phyloP scores from a whole-genome alignment of 1,284 basidiomycete species.

The Athelia psychrophila region DNA sequence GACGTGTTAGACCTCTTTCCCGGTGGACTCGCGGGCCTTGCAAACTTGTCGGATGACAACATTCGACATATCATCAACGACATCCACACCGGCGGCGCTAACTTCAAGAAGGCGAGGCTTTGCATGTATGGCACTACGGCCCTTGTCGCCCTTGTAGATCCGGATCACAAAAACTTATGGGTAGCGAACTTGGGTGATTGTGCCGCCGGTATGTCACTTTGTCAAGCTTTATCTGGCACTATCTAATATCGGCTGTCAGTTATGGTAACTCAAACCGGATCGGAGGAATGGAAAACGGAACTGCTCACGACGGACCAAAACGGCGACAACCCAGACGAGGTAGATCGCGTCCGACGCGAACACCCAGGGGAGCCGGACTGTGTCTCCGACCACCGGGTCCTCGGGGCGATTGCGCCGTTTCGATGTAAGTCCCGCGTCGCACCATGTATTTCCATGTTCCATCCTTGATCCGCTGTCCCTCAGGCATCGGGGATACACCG shows the following conservation, averaged over 20 bases:
- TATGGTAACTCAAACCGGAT: slow-evolving; percentile 43
- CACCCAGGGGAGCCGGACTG: slow-evolving; percentile 66
- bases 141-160: slow-evolving; percentile 65
- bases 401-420: slow-evolving; percentile 69
- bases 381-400: slow-evolving; percentile 57
- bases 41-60: slow-evolving; percentile 47
- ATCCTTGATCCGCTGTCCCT: slow-evolving; percentile 6
- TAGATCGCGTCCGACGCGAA: slow-evolving; percentile 52
- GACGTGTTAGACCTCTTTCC: slow-evolving; percentile 61
- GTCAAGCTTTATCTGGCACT: not conserved
- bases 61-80: slow-evolving; percentile 61
- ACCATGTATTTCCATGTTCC: not conserved
- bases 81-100: slow-evolving; percentile 51
- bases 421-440: slow-evolving; percentile 45
- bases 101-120: slow-evolving; percentile 59
- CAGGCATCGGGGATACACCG: slow-evolving; percentile 66
- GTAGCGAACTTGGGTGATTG: slow-evolving; percentile 72
- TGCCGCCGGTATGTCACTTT: slow-evolving; percentile 51
- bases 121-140: slow-evolving; percentile 77
- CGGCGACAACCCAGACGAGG: slow-evolving; percentile 56
- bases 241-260: slow-evolving; percentile 33
- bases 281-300: slow-evolving; percentile 50
- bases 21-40: slow-evolving; percentile 48
- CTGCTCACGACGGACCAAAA: slow-evolving; percentile 61
- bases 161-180: slow-evolving; percentile 62